Conservation (phyloP, 305 asterid species). For the Plantago lanceolata region DNA sequence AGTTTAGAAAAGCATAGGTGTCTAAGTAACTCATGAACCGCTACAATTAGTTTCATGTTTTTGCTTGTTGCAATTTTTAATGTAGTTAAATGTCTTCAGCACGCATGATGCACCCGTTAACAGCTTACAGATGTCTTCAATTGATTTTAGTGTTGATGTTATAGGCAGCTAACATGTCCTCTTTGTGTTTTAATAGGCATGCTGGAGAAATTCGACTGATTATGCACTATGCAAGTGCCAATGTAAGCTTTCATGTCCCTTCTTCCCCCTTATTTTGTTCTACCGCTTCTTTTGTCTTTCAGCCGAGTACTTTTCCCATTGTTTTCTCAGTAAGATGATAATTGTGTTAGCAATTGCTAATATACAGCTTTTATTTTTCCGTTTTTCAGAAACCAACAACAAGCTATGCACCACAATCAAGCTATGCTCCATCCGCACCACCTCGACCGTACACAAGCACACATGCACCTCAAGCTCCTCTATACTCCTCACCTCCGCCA, state of each 20-base stretch:
- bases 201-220: conserved; percentile 87
- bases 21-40: no score
- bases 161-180: background rate
- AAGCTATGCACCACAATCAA: conserved; percentile 37
- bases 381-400: conserved; percentile 59
- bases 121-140: no score
- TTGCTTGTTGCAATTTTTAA: no score
- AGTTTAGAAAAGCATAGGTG: no score
- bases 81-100: no score
- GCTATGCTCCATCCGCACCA: conserved; percentile 25
- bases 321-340: no score
- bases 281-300: background rate
- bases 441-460: conserved; percentile 24
- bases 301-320: background rate
- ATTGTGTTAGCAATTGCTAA: background rate
- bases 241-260: conserved; percentile 37
- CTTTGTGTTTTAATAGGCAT: conserved; percentile 45
- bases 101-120: no score
- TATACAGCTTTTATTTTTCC: background rate
- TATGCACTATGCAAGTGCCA: conserved; percentile 72
- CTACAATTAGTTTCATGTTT: no score
- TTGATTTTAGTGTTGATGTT: background rate
- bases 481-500: conserved; percentile 49
- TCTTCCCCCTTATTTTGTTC: background rate
- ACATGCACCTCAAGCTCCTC: conserved; percentile 35